These are phyloP conservation scores for Colletotrichum agaves DNA, from an alignment of 2,329 filamentous ascomycete genomes.

Conservation along the genomic window DNA sequence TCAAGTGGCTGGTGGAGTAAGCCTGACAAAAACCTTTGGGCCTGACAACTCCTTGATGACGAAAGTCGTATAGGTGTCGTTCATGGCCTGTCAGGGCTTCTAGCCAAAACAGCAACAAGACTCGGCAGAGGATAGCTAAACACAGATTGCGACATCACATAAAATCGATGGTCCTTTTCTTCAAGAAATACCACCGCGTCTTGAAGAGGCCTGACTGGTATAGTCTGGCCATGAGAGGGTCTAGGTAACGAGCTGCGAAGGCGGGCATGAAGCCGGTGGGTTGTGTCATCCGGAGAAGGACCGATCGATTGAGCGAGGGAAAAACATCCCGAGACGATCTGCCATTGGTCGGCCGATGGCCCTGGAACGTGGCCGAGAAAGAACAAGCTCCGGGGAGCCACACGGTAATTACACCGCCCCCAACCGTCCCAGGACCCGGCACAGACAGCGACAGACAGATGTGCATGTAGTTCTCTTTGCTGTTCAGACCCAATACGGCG, in stretches of 20 bases:
- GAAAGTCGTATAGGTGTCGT: not conserved
- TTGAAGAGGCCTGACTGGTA: not conserved
- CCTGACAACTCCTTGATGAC: not conserved
- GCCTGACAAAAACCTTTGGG: not conserved
- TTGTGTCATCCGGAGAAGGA: constrained; percentile 25
- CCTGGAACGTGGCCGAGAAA: constrained; percentile 30
- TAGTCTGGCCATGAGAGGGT: not conserved
- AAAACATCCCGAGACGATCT: constrained; percentile 24
- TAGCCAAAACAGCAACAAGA: not conserved
- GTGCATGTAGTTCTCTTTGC: constrained; percentile 7
- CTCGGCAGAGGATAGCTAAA: not conserved
- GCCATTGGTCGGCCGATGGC: constrained; percentile 18
- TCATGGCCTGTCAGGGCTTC: not conserved
- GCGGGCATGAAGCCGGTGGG: constrained; percentile 26
- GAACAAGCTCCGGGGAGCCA: constrained; percentile 7
- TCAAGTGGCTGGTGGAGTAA: constrained; percentile 15
- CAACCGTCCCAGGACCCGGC: constrained; percentile 22
- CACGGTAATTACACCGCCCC: constrained; percentile 26
- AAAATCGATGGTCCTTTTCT: not conserved
- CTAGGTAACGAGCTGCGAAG: not conserved
- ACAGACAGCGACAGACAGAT: constrained; percentile 5
- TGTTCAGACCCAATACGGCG: constrained; percentile 16
- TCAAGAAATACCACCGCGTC: not conserved
- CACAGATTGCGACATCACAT: not conserved
- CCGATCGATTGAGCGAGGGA: constrained; percentile 35